Evolutionary conservation across 352 stramenopile genomes (phyloP), one percentile per base, ranked within the genome.

Genomic region (Globisporangium uncinulatum): DNA sequence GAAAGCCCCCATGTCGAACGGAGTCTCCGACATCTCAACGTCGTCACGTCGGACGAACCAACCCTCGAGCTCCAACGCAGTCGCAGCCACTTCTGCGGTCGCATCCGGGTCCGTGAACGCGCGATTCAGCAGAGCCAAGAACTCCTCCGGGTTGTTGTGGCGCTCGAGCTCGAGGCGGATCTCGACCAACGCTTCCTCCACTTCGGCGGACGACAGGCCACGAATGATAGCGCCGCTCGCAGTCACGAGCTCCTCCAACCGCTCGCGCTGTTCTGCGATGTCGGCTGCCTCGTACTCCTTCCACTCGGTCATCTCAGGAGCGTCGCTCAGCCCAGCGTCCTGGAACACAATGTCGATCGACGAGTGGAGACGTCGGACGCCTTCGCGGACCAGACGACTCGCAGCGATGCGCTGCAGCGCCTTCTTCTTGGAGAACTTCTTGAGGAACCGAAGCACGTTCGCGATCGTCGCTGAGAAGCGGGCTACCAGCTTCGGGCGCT

Each of bases 121-220:
- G 7, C 45, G 10, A 0, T 51, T 15, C 47, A 71, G 57, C 17
- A 59, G 17, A 6, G 17, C 20, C 10, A 21, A n/a, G 1, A 49
- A 41, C 48, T 71, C 51, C 15, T 37, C 17, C 14, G 34, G 41
- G 41, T 46, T 46, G 41, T 46, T 46, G 7, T n/a, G 41, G 0
- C 41, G 15, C 15, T 21, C 17, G 29, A 52, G 24, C 19, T 67
- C 34, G 21, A 64, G 58, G 44, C 61, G 56, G 31, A 70, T 29
- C 32, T 65, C 53, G 11, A 56, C 14, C 41, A 46, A 1, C 41
- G 41, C 41, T n/a, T 46, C 41, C 13, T 46, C 41, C 15, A 46
- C 41, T 13, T 45, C 55, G 3, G 17, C 34, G n/a, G 32, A 34
- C 4, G 31, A 31, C 1, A 67, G 29, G 19, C 62, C 52, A 2